Base-by-base conservation (phyloP, 441 rosid species). In the Eutrema salsugineum region DNA sequence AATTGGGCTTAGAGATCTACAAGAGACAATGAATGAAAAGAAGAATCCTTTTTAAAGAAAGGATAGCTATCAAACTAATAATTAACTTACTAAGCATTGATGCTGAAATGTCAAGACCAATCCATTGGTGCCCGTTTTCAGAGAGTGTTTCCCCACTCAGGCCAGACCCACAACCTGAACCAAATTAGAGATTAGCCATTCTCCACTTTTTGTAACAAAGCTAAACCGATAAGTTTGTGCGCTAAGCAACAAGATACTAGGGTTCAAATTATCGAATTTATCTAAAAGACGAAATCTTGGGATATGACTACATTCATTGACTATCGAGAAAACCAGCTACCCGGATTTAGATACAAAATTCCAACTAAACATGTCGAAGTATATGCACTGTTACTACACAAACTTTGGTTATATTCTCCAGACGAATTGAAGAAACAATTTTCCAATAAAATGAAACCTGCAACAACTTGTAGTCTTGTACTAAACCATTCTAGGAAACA, bases 161-260 rank as follows among this genome's bases (percentile, higher is more conserved):
- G 22, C 99, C 96, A 40, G 99, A 92, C 66, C 99, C 97, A 36
- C 97, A 94, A 17, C 99, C 97, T 92, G 36, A 24, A 79, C 76
- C 68, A 64, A 67, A 59, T 51, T 14, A 43, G 2, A 27, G 16
- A 64, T 42, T 46, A 59, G 24, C 56, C n/a, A 43, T 16, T 9
- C n/a, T 46, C 33, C 8, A 1, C 3, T 47, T 15, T 24, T n/a
- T 46, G 55, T 32, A 11, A 11, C 7, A 47, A 15, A 57, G 38
- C 58, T 20, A 38, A 46, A 22, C 19, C 40, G 7, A 28, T 15
- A 35, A 42, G 19, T 2, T 24, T 38, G 51, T 6, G 53, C 22
- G 28, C 57, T 5, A 2, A 2, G 2, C 2, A 36, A 33, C 4
- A 6, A 55, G 28, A 35, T 17, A 16, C 15, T 12, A 6, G 33